Percentiles rank a stretch among this genome's conserved stretches.
phyloP scores from a whole-genome alignment of 352 stramenopile genomes.

The Phytopythium ostracodes region DNA sequence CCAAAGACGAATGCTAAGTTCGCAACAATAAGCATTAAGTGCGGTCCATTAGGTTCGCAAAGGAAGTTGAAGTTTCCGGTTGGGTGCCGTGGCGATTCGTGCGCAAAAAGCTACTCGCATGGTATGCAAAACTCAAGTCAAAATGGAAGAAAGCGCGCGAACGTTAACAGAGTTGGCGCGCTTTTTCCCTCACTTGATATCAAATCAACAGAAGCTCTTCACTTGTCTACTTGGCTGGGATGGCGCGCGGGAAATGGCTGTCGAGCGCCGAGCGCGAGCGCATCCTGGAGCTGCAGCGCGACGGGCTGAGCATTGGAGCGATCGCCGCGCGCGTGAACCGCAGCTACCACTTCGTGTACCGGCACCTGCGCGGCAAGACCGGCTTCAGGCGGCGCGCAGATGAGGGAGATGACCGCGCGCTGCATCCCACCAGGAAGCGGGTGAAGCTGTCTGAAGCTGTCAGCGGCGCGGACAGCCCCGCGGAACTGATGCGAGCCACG shows the following conservation, averaged over 20 bases:
- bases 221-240: conserved; percentile 11
- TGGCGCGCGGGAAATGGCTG: conserved; percentile 39
- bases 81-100: background rate
- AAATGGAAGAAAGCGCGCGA: background rate
- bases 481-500: too few relatives aligned
- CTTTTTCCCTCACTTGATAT: background rate
- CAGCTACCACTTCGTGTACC: conserved; percentile 38
- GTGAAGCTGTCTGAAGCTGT: background rate
- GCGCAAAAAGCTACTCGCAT: background rate
- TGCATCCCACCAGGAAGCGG: background rate
- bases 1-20: conserved; percentile 13
- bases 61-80: conserved; percentile 12
- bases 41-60: background rate
- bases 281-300: conserved; percentile 35
- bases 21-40: conserved; percentile 10
- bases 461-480: background rate
- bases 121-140: background rate
- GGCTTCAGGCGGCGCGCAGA: background rate
- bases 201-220: background rate
- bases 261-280: conserved; percentile 31
- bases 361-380: conserved; percentile 22
- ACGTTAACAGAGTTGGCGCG: background rate
- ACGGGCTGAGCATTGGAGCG: conserved; percentile 27
- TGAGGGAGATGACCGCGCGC: conserved; percentile 9
- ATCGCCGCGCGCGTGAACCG: conserved; percentile 32